Conservation (phyloP, 148 eudicot genomes). For the Chenopodium berlandieri region DNA sequence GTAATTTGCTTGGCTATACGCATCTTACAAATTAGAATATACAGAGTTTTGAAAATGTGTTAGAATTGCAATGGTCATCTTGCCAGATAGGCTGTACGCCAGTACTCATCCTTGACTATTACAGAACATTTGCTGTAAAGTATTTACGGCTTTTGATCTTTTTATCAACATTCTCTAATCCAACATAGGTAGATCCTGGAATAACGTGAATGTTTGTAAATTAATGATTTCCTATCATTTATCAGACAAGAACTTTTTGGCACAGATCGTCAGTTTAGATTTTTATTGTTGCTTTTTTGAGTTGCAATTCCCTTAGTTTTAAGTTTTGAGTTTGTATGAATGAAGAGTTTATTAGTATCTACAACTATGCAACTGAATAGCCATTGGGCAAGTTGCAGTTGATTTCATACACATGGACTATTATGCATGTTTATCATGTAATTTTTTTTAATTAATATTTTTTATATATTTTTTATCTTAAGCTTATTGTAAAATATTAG, state of each 20-base stretch:
- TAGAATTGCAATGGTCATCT: background rate
- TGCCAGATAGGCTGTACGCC: too few relatives aligned
- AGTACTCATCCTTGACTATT: too few relatives aligned
- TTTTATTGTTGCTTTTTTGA: background rate
- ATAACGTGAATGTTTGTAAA: background rate
- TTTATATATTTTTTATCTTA: background rate
- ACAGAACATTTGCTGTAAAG: too few relatives aligned
- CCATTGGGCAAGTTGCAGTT: background rate
- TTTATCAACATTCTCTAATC: too few relatives aligned
- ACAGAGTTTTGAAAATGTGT: background rate
- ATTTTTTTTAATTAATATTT: too few relatives aligned
- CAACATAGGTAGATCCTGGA: background rate
- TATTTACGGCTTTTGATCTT: too few relatives aligned
- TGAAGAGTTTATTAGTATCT: background rate
- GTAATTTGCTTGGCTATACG: background rate
- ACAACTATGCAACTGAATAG: background rate
- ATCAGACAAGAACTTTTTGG: background rate
- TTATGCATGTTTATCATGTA: background rate
- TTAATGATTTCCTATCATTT: background rate
- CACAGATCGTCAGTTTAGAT: too few relatives aligned
- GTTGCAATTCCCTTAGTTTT: background rate
- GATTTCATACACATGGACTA: background rate
- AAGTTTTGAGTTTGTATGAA: background rate
- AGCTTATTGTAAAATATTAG: background rate
- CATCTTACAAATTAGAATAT: background rate